Conservation (phyloP, 192 early-diverging fungal species). For the Thamnidium elegans region DNA sequence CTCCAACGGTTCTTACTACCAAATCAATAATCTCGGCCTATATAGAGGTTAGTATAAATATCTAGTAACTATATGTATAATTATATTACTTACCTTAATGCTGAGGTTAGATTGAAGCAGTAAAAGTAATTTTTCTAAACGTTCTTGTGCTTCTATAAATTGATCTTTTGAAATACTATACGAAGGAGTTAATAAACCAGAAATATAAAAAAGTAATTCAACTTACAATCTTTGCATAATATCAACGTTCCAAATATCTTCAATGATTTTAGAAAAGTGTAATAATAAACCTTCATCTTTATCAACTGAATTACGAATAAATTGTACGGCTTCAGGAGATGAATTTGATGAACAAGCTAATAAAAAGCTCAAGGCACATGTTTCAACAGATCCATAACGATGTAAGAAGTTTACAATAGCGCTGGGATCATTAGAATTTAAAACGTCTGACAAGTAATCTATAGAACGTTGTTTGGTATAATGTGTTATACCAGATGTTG, state of each 20-base stretch:
- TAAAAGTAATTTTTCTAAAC: no score
- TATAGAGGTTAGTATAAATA: no score
- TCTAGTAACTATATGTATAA: no score
- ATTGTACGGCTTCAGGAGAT: not conserved
- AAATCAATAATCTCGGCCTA: no score
- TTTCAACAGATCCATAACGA: not conserved
- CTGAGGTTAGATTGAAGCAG: no score
- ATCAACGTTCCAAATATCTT: not conserved
- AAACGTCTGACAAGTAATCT: not conserved
- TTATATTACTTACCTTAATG: no score
- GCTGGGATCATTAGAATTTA: not conserved
- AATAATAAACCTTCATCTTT: not conserved
- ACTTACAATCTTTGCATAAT: no score
- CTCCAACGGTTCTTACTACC: no score
- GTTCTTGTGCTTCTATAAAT: no score
- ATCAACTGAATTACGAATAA: not conserved
- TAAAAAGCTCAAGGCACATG: not conserved
- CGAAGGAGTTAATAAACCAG: no score
- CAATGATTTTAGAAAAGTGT: not conserved
- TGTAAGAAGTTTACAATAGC: not conserved
- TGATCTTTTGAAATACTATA: no score
- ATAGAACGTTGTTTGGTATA: constrained; percentile 3
- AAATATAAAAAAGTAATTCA: no score
- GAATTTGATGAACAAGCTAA: not conserved
- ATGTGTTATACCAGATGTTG: not conserved